These are phyloP conservation scores for Ascoidea tarda DNA, from an alignment of 805 yeast genomes.

Conservation along the genomic window DNA sequence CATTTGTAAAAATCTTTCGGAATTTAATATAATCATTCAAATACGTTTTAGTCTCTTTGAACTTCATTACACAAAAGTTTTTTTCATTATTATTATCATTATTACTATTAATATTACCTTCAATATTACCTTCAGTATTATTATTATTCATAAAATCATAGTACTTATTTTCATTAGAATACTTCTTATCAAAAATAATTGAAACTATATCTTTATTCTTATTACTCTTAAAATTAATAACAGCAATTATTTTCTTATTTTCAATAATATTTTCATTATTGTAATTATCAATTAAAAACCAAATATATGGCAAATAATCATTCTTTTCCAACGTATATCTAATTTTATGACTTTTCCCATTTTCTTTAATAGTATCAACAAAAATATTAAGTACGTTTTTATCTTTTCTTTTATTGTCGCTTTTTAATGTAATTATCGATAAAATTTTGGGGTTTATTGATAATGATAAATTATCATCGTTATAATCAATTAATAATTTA, in stretches of 20 bases:
- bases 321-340: neutral
- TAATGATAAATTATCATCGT: neutral
- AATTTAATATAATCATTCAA: neutral
- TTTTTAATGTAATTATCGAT: neutral
- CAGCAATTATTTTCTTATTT: neutral
- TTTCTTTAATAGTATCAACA: too few species aligned
- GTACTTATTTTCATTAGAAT: too few species aligned
- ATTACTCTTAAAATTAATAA: too few species aligned
- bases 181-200: too few species aligned
- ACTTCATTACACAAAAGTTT: too few species aligned
- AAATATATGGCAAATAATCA: too few species aligned
- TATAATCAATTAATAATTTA: neutral
- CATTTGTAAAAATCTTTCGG: neutral
- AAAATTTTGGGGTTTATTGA: neutral
- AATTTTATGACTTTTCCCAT: neutral
- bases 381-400: too few species aligned
- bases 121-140: too few species aligned
- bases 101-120: too few species aligned
- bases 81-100: neutral
- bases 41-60: too few species aligned
- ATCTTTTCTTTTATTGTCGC: neutral
- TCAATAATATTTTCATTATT: too few species aligned
- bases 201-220: neutral
- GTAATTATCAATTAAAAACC: neutral
- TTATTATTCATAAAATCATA: too few species aligned